phyloP scores from a whole-genome alignment of 306 rosid species.

The Castanopsis chinensis region DNA sequence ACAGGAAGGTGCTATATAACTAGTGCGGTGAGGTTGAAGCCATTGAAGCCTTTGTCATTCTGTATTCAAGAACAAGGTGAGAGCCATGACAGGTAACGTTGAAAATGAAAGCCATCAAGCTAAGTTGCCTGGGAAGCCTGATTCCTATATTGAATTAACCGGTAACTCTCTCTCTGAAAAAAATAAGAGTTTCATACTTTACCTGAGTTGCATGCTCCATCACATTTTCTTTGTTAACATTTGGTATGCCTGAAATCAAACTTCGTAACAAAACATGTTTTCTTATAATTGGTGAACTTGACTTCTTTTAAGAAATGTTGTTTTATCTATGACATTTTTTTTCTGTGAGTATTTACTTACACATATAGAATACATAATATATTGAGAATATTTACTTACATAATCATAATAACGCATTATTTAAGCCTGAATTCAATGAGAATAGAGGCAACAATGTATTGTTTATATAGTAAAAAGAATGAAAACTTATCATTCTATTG shows the following conservation, averaged over 20 bases:
- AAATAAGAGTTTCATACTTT: neutral
- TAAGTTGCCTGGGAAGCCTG: conserved; percentile 5
- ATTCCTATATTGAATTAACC: conserved; percentile 5
- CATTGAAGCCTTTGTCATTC: neutral
- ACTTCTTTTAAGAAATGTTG: neutral
- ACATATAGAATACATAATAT: too few relatives aligned
- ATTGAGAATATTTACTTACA: too few relatives aligned
- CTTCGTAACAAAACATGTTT: neutral
- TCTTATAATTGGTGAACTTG: neutral
- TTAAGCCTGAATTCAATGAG: too few relatives aligned
- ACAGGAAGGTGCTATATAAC: neutral
- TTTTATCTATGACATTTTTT: neutral
- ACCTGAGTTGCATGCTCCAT: neutral
- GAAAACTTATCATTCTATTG: neutral
- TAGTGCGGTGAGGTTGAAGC: neutral
- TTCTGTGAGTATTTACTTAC: too few relatives aligned
- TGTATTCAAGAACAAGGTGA: neutral
- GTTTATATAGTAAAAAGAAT: neutral
- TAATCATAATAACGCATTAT: too few relatives aligned
- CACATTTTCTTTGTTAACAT: neutral
- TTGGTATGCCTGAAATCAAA: too few relatives aligned
- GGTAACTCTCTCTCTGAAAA: conserved; percentile 11
- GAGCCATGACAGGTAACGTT: conserved; percentile 12
- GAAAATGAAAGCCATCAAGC: conserved; percentile 19
- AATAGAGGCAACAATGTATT: too few relatives aligned